Conservation (phyloP, 2,329 filamentous ascomycete genomes). For the Neonectria ditissima region DNA sequence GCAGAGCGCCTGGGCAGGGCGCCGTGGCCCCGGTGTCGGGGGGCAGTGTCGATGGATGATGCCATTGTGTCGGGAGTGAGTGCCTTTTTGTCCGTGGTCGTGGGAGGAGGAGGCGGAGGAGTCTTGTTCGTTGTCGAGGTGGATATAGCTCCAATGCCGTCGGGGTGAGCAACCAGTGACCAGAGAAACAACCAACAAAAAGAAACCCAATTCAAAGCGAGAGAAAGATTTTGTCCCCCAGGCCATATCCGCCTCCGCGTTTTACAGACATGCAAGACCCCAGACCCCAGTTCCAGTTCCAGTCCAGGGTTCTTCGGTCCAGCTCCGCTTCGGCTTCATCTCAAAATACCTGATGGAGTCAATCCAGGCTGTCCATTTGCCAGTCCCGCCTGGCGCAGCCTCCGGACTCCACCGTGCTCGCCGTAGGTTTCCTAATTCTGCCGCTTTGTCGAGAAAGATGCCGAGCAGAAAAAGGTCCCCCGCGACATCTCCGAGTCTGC, state of each 20-base stretch:
- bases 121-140: not conserved
- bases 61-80: not conserved
- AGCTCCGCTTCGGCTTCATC: not conserved
- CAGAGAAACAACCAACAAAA: not conserved
- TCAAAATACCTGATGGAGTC: not conserved
- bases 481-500: conserved; percentile 1
- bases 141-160: not conserved
- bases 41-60: not conserved
- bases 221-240: not conserved
- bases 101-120: not conserved
- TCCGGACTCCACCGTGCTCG: conserved; percentile 8
- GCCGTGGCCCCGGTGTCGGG: conserved; percentile 18
- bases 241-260: not conserved
- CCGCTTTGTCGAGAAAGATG: not conserved
- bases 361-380: not conserved
- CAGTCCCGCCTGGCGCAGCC: not conserved
- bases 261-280: not conserved
- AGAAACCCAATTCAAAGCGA: not conserved
- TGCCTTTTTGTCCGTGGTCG: not conserved
- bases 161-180: not conserved
- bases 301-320: not conserved
- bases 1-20: conserved; percentile 24
- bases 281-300: conserved; percentile 1
- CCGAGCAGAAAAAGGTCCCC: too few relatives aligned
- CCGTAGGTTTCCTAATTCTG: conserved; percentile 6